Conservation (phyloP, 345 rosid species). For the Aquilaria yunnanensis region DNA sequence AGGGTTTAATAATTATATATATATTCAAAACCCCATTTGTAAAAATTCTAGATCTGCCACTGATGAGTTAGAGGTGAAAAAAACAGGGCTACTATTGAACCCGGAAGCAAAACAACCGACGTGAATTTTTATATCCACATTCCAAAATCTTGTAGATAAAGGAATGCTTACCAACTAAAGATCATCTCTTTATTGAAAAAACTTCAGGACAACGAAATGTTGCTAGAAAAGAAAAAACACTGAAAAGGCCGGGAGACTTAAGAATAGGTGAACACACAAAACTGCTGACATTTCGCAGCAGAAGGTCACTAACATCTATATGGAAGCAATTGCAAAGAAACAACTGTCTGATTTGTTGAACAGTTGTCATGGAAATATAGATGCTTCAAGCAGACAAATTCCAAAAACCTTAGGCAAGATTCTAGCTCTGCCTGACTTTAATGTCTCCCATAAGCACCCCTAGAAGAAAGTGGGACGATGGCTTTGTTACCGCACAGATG, state of each 20-base stretch:
- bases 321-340: slow-evolving; percentile 67
- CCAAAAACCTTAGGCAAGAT: slow-evolving; percentile 74
- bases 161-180: slow-evolving; percentile 58
- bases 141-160: slow-evolving; percentile 13
- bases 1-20: too few species aligned
- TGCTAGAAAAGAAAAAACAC: slow-evolving; percentile 33
- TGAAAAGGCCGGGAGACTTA: slow-evolving; percentile 18
- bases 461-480: slow-evolving; percentile 42
- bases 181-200: slow-evolving; percentile 85
- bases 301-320: slow-evolving; percentile 61
- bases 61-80: too few species aligned
- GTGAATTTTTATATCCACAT: too few species aligned
- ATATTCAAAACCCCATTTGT: too few species aligned
- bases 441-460: slow-evolving; percentile 69
- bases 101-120: too few species aligned
- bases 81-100: too few species aligned
- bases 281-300: slow-evolving; percentile 29
- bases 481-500: slow-evolving; percentile 40
- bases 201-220: slow-evolving; percentile 46
- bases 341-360: slow-evolving; percentile 84
- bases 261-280: slow-evolving; percentile 20
- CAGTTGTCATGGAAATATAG: slow-evolving; percentile 37
- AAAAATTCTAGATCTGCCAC: too few species aligned
- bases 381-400: slow-evolving; percentile 34
- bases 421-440: slow-evolving; percentile 75